These are phyloP conservation scores for Exophiala xenobiotica DNA, from an alignment of 2,329 filamentous ascomycete genomes.

Conservation along the genomic window DNA sequence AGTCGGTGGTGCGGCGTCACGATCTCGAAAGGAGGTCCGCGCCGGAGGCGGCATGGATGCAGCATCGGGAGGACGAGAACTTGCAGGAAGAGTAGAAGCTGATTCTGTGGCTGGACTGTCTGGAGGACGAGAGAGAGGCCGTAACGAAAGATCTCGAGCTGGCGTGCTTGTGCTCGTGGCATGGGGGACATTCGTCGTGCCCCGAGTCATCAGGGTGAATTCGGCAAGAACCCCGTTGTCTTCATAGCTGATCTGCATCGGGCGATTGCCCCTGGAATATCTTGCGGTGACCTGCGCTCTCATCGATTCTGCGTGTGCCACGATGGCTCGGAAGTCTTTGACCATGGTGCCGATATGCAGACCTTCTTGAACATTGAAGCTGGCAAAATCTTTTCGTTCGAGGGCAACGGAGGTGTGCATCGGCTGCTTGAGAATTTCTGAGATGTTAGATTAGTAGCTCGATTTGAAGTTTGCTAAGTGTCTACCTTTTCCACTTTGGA, in stretches of 20 bases:
- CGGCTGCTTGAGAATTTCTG: conserved; percentile 64
- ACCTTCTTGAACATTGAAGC: conserved; percentile 58
- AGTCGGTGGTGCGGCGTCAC: conserved; percentile 21
- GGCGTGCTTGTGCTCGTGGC: conserved; percentile 39
- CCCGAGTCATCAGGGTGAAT: conserved; percentile 65
- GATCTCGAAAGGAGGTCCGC: conserved; percentile 9
- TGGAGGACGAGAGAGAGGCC: conserved; percentile 37
- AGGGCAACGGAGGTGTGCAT: conserved; percentile 64
- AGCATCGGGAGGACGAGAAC: conserved; percentile 6
- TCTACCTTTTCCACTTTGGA: conserved; percentile 59
- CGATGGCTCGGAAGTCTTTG: conserved; percentile 66
- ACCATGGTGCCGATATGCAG: conserved; percentile 63
- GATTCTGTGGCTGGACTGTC: conserved; percentile 11
- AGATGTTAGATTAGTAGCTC: too few species aligned
- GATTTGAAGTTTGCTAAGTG: conserved; percentile 2
- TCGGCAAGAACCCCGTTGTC: conserved; percentile 57
- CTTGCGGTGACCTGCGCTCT: conserved; percentile 55
- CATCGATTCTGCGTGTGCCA: conserved; percentile 61
- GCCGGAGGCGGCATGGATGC: conserved; percentile 32
- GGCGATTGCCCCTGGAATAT: conserved; percentile 60
- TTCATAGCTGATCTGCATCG: conserved; percentile 61
- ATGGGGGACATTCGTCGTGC: conserved; percentile 48
- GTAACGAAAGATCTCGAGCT: conserved; percentile 42
- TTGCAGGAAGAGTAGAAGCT: conserved; percentile 10
- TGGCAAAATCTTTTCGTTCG: conserved; percentile 61